These are phyloP conservation scores for Hypoxylon sp. DNA, from an alignment of 2,329 filamentous ascomycete species.

Conservation along the genomic window DNA sequence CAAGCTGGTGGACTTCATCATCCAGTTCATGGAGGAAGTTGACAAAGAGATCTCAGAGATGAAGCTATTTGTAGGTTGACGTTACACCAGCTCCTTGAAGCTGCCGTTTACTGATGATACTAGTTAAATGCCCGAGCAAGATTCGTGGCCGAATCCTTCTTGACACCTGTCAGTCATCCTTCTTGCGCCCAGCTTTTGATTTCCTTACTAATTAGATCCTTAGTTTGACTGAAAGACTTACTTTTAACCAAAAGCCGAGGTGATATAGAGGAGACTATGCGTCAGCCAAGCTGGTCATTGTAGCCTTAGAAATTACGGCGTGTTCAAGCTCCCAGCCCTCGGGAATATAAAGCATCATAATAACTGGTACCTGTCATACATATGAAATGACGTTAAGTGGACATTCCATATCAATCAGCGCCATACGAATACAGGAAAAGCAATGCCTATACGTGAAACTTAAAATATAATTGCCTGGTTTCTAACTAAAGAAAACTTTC, in stretches of 20 bases:
- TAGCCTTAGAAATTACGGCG: constrained; percentile 18
- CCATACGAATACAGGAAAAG: neutral
- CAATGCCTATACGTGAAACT: neutral
- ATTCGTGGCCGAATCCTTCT: constrained; percentile 97
- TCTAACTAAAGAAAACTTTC: neutral
- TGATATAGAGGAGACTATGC: constrained; percentile 2
- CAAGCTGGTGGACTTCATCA: constrained; percentile 98
- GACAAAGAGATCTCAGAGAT: constrained; percentile 99
- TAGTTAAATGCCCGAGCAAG: constrained; percentile 95
- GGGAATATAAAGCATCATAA: neutral
- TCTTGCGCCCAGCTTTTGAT: too few relatives aligned
- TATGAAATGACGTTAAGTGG: constrained; percentile 19
- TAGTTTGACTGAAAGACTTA: constrained; percentile 34
- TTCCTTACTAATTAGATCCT: neutral
- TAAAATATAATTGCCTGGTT: neutral
- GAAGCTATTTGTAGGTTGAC: constrained; percentile 92
- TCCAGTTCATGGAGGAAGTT: constrained; percentile 99
- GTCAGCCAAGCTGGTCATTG: constrained; percentile 15
- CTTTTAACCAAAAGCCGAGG: neutral
- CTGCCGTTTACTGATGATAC: constrained; percentile 42
- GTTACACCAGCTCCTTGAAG: neutral
- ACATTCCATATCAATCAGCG: constrained; percentile 3
- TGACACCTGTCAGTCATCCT: constrained; percentile 76
- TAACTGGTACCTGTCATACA: constrained; percentile 9
- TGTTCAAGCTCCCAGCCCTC: constrained; percentile 5